phyloP scores from a whole-genome alignment of 768 basidiomycete species.

The Galerina marginata region DNA sequence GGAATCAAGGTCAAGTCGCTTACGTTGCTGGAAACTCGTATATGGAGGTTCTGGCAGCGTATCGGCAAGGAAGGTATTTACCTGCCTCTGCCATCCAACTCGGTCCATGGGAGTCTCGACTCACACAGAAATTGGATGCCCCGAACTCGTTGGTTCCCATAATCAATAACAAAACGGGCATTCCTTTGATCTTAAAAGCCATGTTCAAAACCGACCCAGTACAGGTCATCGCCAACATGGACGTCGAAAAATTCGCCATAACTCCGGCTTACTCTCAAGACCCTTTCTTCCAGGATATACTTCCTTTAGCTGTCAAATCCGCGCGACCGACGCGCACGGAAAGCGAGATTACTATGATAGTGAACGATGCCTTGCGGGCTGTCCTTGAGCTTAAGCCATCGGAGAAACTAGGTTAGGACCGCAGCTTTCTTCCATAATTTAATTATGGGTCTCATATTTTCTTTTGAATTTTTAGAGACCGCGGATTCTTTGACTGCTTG shows the following conservation, averaged over 20 bases:
- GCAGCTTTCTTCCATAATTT: neutral
- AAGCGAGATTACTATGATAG: conserved; percentile 2
- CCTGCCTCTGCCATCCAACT: conserved; percentile 25
- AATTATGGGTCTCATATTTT: neutral
- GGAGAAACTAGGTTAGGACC: conserved; percentile 17
- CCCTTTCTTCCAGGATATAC: conserved; percentile 12
- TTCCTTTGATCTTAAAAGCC: conserved; percentile 27
- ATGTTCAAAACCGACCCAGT: conserved; percentile 18
- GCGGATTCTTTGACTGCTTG: conserved; percentile 16
- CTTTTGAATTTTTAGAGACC: conserved; percentile 12
- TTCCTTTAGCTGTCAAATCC: neutral
- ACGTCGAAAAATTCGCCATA: conserved; percentile 2
- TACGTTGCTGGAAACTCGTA: conserved; percentile 27
- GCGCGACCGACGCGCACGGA: neutral
- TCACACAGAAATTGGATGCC: conserved; percentile 16
- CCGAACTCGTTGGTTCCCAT: conserved; percentile 8
- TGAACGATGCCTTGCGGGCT: conserved; percentile 12
- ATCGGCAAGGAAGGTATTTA: conserved; percentile 15
- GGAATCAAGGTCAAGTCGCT: conserved; percentile 25
- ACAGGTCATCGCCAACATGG: conserved; percentile 26
- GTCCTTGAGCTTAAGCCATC: conserved; percentile 20
- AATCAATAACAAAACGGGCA: conserved; percentile 23
- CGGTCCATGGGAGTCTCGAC: conserved; percentile 27
- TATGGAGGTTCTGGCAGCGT: conserved; percentile 22
- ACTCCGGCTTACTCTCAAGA: conserved; percentile 15